Evolutionary conservation across 495 filamentous ascomycete genomes (phyloP).

Genomic region (Penicillium argentinense): DNA sequence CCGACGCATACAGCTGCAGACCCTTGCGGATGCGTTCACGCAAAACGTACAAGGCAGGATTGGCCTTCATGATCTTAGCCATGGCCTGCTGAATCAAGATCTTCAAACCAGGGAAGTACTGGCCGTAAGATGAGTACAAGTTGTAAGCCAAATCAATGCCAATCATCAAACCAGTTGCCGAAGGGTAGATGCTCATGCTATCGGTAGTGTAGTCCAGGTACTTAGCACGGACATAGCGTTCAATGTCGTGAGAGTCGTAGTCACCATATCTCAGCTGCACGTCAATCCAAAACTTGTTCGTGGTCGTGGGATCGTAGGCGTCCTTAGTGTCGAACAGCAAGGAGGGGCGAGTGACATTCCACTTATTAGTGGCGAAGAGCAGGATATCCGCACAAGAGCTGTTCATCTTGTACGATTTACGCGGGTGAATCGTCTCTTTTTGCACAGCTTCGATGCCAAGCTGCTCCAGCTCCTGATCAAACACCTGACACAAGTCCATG

Average conservation of each 20-base stretch:
- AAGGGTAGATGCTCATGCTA: constrained; percentile 98
- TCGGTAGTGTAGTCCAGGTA: constrained; percentile 99
- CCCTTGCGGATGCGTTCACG: constrained; percentile 98
- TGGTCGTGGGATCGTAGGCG: constrained; percentile 89
- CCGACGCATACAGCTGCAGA: constrained; percentile 95
- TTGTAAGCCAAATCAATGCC: constrained; percentile 98
- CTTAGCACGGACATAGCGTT: constrained; percentile 95
- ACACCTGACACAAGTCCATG: constrained; percentile 99
- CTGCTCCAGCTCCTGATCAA: constrained; percentile 95
- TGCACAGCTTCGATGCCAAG: constrained; percentile 98
- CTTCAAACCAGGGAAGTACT: constrained; percentile 98
- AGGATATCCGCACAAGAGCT: constrained; percentile 98
- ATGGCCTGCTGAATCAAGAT: constrained; percentile 96
- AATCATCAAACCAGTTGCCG: constrained; percentile 97
- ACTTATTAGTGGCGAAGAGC: constrained; percentile 97
- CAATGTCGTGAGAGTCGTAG: constrained; percentile 99
- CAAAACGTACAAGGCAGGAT: constrained; percentile 93
- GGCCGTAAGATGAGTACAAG: constrained; percentile 94
- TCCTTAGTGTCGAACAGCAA: constrained; percentile 96
- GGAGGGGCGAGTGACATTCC: constrained; percentile 94
- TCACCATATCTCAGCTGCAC: constrained; percentile 98
- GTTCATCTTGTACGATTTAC: constrained; percentile 99
- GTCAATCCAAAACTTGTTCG: constrained; percentile 99
- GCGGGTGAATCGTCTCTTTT: constrained; percentile 98
- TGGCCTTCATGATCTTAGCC: constrained; percentile 99